These are phyloP conservation scores for Pisolithus orientalis DNA, from an alignment of 768 basidiomycete species.

Conservation along the genomic window DNA sequence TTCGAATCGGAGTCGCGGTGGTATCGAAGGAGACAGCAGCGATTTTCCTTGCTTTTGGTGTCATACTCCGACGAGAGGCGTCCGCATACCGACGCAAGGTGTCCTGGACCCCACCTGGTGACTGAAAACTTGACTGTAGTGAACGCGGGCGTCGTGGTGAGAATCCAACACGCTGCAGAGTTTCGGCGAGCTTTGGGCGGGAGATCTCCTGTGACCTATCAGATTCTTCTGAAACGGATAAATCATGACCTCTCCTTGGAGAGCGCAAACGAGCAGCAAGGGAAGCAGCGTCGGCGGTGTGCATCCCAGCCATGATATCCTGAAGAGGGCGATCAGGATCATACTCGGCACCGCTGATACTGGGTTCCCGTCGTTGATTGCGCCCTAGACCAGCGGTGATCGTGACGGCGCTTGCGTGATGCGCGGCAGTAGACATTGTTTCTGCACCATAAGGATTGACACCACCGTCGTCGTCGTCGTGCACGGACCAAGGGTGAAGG, in stretches of 20 bases:
- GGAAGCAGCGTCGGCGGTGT: slow-evolving; percentile 32
- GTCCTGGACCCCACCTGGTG: slow-evolving; percentile 7
- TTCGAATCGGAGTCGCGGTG: slow-evolving; percentile 20
- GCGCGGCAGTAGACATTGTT: slow-evolving; percentile 77
- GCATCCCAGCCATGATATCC: slow-evolving; percentile 61
- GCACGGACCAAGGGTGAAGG: slow-evolving; percentile 52
- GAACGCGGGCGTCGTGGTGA: slow-evolving; percentile 71
- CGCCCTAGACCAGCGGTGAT: slow-evolving; percentile 73
- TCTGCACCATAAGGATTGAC: slow-evolving; percentile 61
- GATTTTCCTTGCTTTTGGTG: slow-evolving; percentile 28
- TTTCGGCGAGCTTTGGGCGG: slow-evolving; percentile 64
- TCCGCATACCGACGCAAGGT: slow-evolving; percentile 11
- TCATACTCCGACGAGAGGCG: slow-evolving; percentile 20
- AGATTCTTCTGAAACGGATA: slow-evolving; percentile 46
- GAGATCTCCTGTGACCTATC: slow-evolving; percentile 36
- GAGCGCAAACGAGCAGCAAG: slow-evolving; percentile 40
- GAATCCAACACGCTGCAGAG: slow-evolving; percentile 60
- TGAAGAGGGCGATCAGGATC: slow-evolving; percentile 79
- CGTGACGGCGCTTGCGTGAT: slow-evolving; percentile 87
- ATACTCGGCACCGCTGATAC: slow-evolving; percentile 74
- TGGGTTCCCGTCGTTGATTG: slow-evolving; percentile 42
- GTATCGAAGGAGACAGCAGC: slow-evolving; percentile 24
- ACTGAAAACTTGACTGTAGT: slow-evolving; percentile 24
- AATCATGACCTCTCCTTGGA: slow-evolving; percentile 38
- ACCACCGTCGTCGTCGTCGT: slow-evolving; percentile 64